Evolutionary conservation across 169 alveolate genomes (phyloP), one percentile per base, ranked within the genome.

Genomic region (Theileria annulata): DNA sequence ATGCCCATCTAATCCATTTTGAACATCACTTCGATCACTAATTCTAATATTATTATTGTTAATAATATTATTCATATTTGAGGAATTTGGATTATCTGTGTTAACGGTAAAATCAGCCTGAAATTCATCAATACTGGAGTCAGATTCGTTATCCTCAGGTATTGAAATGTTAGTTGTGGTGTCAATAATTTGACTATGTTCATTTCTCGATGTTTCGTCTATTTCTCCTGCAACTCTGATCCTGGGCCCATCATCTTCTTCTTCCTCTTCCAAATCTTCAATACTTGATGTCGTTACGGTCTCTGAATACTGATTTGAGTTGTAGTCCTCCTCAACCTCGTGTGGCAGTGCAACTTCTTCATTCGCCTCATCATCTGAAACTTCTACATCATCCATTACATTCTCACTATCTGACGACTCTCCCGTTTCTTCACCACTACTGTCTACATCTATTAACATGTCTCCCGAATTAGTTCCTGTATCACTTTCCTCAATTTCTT

Each of bases 301-400:
- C 35, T 66, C 85, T 2, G 89, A 75, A 58, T 60, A 19, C 58
- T 75, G 19, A 48, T 63, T 60, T n/a, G 85, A 28, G 23, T 4
- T 23, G 54, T 82, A 82, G 68, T 87, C 85, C 81, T 90, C 94
- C 60, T 90, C 94, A 6, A 90, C 87, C 71, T 90, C 92, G 72
- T 90, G 94, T 6, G 94, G 94, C 56, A 90, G 69, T 47, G 85
- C 88, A 71, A 87, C 76, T n/a, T 90, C 94, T 47, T 76, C 88
- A 31, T 85, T 79, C 6, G 71, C 79, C 35, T 74, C 86, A 33
- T 78, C 92, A 33, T 84, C 91, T 12, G 84, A 66, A 30, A 25
- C 82, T 33, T 83, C 83, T 30, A 82, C 70, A 30, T 90, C 94
- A 33, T 80, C 83, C 35, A 77, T 88, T 62, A 83, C 66, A 75